These are phyloP conservation scores for Vanrija pseudolonga DNA, from an alignment of 1,284 basidiomycete species.

Conservation along the genomic window DNA sequence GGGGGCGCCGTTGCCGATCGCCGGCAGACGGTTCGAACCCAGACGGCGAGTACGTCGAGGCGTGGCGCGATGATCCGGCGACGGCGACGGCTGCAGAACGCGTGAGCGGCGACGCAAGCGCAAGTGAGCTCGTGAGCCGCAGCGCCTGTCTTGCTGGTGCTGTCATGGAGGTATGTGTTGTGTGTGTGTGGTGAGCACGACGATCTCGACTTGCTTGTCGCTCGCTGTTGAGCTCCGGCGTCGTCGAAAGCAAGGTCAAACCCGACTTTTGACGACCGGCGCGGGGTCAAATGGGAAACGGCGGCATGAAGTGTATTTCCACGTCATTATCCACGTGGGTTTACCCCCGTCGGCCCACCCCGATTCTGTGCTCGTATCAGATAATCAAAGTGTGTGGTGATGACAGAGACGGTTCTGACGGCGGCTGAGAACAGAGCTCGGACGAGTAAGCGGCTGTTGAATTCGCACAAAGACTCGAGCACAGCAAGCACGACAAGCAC, in stretches of 20 bases:
- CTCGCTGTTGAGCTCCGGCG: not conserved
- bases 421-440: not conserved
- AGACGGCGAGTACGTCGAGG: conserved; percentile 8
- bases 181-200: not conserved
- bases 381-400: not conserved
- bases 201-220: not conserved
- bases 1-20: conserved; percentile 39
- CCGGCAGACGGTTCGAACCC: not conserved
- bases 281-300: not conserved
- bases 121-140: not conserved
- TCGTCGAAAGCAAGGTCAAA: not conserved
- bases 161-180: no score
- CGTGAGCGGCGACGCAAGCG: not conserved
- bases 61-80: conserved; percentile 5
- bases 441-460: no score
- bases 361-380: conserved; percentile 3
- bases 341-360: no score
- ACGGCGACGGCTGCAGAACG: no score
- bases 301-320: not conserved
- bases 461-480: not conserved
- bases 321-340: not conserved
- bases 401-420: not conserved
- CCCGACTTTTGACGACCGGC: conserved; percentile 11
- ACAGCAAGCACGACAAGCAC: not conserved
- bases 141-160: conserved; percentile 7